Evolutionary conservation across 306 rosid species (phyloP).

Genomic region (Glycyrrhiza uralensis): DNA sequence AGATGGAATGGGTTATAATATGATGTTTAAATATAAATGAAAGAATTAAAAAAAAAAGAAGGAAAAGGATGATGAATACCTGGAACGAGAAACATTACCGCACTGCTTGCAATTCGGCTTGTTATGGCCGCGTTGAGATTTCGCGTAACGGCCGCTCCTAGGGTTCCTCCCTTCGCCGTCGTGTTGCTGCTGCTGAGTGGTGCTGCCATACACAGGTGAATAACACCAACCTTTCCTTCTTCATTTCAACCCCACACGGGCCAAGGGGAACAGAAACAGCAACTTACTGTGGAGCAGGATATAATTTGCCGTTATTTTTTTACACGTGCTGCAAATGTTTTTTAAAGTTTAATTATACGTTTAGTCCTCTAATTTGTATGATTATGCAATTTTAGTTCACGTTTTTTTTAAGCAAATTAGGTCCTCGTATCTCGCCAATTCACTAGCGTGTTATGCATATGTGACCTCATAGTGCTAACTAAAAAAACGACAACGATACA

Average conservation of each 20-base stretch:
- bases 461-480: no score
- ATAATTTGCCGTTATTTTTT: no score
- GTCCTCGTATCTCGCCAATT: no score
- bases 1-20: neutral
- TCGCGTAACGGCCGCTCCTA: neutral
- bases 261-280: no score
- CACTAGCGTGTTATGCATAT: no score
- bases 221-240: neutral
- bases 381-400: no score
- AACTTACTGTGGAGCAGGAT: no score
- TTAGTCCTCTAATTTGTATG: no score
- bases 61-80: constrained; percentile 17
- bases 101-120: constrained; percentile 64
- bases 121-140: constrained; percentile 52
- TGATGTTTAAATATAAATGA: neutral
- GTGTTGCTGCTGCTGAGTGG: neutral
- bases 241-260: neutral
- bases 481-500: no score
- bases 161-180: constrained; percentile 23
- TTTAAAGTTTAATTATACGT: no score
- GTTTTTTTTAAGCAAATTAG: no score
- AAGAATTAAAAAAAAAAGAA: neutral
- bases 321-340: no score
- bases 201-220: neutral
- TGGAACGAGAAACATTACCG: constrained; percentile 98